These are phyloP conservation scores for Ramalina peruviana DNA, from an alignment of 495 filamentous ascomycete genomes.

Conservation along the genomic window DNA sequence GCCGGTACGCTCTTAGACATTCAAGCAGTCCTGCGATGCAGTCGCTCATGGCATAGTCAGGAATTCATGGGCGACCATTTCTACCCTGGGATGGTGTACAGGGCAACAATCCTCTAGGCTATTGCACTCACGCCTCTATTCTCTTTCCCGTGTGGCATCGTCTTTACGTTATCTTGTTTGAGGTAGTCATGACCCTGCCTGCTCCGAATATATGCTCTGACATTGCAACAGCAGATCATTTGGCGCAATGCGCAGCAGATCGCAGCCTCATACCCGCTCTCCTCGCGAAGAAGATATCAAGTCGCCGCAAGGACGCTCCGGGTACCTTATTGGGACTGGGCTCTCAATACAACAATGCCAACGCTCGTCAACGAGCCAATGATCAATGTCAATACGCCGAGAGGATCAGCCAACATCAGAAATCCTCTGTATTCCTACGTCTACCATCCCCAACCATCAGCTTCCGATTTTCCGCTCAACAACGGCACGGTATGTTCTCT, in stretches of 20 bases:
- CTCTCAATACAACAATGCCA: constrained; percentile 24
- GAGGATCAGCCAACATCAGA: constrained; percentile 15
- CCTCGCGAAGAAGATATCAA: constrained; percentile 15
- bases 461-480: constrained; percentile 14
- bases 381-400: constrained; percentile 28
- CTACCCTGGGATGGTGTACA: constrained; percentile 19
- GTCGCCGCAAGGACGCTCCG: constrained; percentile 35
- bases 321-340: constrained; percentile 47
- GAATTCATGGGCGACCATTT: constrained; percentile 21
- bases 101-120: constrained; percentile 9
- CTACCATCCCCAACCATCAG: constrained; percentile 17
- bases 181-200: constrained; percentile 17
- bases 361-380: constrained; percentile 19
- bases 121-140: constrained; percentile 15
- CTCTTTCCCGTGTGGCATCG: constrained; percentile 30
- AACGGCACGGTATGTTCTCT: not conserved
- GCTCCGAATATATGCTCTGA: not conserved
- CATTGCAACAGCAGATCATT: constrained; percentile 15
- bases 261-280: constrained; percentile 15
- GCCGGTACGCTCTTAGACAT: constrained; percentile 5
- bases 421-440: constrained; percentile 26
- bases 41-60: constrained; percentile 5
- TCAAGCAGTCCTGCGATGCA: no score
- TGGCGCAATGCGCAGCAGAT: constrained; percentile 20
- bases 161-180: constrained; percentile 32